Evolutionary conservation across 1,284 basidiomycete genomes (phyloP).

Genomic region (Mycosarcoma mackinlayi): DNA sequence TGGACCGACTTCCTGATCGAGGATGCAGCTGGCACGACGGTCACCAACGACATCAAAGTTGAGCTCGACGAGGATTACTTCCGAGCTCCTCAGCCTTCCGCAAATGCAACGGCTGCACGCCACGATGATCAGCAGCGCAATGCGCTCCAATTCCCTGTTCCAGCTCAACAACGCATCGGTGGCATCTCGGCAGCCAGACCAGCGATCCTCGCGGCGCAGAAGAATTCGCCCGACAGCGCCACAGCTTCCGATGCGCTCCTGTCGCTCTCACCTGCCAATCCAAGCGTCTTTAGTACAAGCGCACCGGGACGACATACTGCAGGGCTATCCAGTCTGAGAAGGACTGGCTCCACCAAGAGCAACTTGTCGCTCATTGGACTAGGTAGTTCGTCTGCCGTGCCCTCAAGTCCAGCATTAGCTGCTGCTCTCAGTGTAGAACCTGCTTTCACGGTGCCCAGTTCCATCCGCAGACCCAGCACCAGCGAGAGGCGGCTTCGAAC

Average conservation of each 20-base stretch:
- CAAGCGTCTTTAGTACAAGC: slow-evolving; percentile 56
- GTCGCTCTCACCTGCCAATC: slow-evolving; percentile 37
- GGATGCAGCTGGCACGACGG: slow-evolving; percentile 29
- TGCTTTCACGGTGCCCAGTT: slow-evolving; percentile 48
- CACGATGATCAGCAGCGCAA: slow-evolving; percentile 1
- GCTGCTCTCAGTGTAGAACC: slow-evolving; percentile 49
- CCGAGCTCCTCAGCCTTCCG: slow-evolving; percentile 10
- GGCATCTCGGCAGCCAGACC: slow-evolving; percentile 45
- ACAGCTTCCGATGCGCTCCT: slow-evolving; percentile 6
- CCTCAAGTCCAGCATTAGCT: slow-evolving; percentile 47
- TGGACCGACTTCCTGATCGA: slow-evolving; percentile 44
- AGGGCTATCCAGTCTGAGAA: slow-evolving; percentile 53
- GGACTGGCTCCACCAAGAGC: slow-evolving; percentile 38
- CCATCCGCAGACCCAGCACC: slow-evolving; percentile 34
- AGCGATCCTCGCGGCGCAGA: slow-evolving; percentile 20
- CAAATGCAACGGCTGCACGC: background rate
- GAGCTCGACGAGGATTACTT: slow-evolving; percentile 62
- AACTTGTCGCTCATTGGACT: slow-evolving; percentile 22
- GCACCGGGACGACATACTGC: slow-evolving; percentile 49
- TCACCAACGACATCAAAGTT: slow-evolving; percentile 28
- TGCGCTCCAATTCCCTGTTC: background rate
- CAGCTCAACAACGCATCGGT: slow-evolving; percentile 30
- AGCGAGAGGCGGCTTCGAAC: slow-evolving; percentile 47
- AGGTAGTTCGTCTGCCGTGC: slow-evolving; percentile 10
- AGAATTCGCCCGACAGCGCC: slow-evolving; percentile 12